phyloP scores from a whole-genome alignment of 768 basidiomycete genomes.

The Tricholoma bakamatsutake region DNA sequence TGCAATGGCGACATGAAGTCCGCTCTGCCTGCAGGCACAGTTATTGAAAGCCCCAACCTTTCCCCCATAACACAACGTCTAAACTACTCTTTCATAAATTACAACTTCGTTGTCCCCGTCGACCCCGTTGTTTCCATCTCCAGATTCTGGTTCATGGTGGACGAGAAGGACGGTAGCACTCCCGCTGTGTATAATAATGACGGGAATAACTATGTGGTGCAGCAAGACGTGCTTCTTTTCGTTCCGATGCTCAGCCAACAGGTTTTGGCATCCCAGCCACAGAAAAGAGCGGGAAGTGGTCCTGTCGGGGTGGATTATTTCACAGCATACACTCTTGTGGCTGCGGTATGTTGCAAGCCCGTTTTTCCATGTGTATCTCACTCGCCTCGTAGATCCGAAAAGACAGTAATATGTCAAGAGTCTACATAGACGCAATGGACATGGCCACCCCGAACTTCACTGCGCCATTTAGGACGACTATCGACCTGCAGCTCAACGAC shows the following conservation, averaged over 20 bases:
- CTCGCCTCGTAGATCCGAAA: conserved; percentile 18
- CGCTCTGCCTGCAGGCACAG: conserved; percentile 23
- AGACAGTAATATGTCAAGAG: conserved; percentile 21
- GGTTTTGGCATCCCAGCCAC: conserved; percentile 11
- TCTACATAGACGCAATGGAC: conserved; percentile 23
- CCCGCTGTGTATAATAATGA: conserved; percentile 33
- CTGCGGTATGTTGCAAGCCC: conserved; percentile 17
- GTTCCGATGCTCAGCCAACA: conserved; percentile 33
- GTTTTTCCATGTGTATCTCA: neutral
- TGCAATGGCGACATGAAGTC: conserved; percentile 29
- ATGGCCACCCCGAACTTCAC: conserved; percentile 18
- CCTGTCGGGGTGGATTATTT: conserved; percentile 17
- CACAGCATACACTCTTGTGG: conserved; percentile 19
- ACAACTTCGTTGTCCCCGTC: conserved; percentile 39
- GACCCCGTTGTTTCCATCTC: conserved; percentile 34
- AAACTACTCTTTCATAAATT: conserved; percentile 33
- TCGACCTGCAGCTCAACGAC: conserved; percentile 20
- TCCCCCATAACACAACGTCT: conserved; percentile 31
- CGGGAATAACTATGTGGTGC: conserved; percentile 34
- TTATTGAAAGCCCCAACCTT: conserved; percentile 27
- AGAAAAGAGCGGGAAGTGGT: conserved; percentile 19
- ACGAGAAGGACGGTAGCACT: conserved; percentile 37
- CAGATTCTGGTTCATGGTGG: conserved; percentile 44
- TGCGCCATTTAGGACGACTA: conserved; percentile 20
- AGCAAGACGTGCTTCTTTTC: conserved; percentile 39